Conservation (phyloP, 805 yeast species). For the Zygosaccharomyces lentus region DNA sequence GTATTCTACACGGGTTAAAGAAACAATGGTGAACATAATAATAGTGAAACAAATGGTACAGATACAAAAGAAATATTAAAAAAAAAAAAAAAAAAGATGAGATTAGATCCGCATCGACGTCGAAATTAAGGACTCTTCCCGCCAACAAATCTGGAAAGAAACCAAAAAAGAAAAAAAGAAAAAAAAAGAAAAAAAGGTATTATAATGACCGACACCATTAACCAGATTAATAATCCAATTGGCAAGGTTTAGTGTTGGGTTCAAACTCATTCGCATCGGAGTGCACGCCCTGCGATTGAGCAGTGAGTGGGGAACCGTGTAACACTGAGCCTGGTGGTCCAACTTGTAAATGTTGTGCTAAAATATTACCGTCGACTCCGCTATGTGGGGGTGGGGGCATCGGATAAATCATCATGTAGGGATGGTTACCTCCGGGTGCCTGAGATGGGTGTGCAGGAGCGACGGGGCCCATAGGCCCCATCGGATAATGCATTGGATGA, state of each 20-base stretch:
- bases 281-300: constrained; percentile 17
- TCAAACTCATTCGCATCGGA: constrained; percentile 14
- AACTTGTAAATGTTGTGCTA: constrained; percentile 18
- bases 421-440: constrained; percentile 17
- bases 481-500: constrained; percentile 31
- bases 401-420: constrained; percentile 33
- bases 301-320: constrained; percentile 11
- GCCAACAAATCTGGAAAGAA: background rate
- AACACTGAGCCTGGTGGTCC: constrained; percentile 13
- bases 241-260: constrained; percentile 12
- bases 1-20: too few species aligned
- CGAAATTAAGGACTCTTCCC: background rate
- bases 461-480: constrained; percentile 24
- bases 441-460: constrained; percentile 18
- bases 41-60: background rate
- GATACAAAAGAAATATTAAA: background rate
- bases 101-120: too few species aligned
- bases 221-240: constrained; percentile 19
- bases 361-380: constrained; percentile 20
- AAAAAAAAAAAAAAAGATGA: too few species aligned
- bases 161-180: background rate
- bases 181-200: background rate
- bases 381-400: constrained; percentile 30
- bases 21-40: too few species aligned
- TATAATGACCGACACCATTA: background rate